Evolutionary conservation across 805 yeast genomes (phyloP), one percentile per base, ranked within the genome.

Genomic region (Ogataea populi-albae): DNA sequence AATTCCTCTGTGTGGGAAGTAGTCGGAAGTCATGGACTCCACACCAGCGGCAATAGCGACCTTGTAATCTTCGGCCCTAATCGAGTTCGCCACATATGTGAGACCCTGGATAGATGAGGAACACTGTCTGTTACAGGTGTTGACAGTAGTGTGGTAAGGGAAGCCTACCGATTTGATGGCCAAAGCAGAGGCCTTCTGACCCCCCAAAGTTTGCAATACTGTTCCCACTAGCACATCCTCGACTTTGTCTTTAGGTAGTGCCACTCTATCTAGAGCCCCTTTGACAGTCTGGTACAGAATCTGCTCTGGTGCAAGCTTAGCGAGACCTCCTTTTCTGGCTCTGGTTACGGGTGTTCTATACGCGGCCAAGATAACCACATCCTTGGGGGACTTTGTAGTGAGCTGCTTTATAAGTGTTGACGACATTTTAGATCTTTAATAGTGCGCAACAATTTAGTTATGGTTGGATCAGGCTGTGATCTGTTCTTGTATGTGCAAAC

Each of bases 21-120:
- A 64, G 44, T 64, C 68, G 40, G 38, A 50, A 12, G 68, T 63
- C 69, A 65, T 65, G 3, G 66, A 61, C 43, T 64, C 69, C n/a
- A 64, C 69, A 25, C 69, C 69, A 18, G 66, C 69, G 3, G 67
- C 69, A 27, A 64, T 51, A 10, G 65, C 62, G 14, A 55, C 50
- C 19, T 43, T 46, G 25, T 57, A 51, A 26, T 61, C 62, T 16
- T 64, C 66, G 10, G 56, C 34, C 18, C 47, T 32, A 18, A 64
- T 52, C 7, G 63, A 48, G 23, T 55, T 50, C 6, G 68, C 66
- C 17, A 56, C 40, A 30, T 59, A 59, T 1, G 64, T 38, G 17
- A 63, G 40, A 10, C 68, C 67, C 40, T 63, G 68, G 7, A 66
- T 65, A 5, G 68, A 64, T 5, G 68, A 63, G 14, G 66, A 59